Percentiles rank a stretch among this genome's conserved stretches.
Evolutionary conservation across 2,329 filamentous ascomycete genomes (phyloP).

Genomic region (Dryadomyces sulphureus): DNA sequence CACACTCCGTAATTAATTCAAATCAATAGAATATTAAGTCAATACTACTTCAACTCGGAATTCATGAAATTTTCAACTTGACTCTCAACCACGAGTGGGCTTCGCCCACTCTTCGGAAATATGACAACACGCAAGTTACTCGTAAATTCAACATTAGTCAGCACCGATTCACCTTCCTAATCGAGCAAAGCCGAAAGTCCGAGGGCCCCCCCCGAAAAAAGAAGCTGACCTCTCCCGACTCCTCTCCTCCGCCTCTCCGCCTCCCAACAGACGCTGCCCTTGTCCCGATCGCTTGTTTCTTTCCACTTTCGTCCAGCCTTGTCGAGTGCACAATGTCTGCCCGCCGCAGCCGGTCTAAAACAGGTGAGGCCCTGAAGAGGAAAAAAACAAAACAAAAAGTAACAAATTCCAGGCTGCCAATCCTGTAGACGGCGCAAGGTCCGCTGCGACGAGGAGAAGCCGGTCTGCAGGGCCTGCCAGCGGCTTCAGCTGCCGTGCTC

Average conservation of each 20-base stretch:
- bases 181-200: neutral
- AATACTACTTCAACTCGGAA: too few species aligned
- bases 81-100: too few species aligned
- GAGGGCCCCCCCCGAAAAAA: neutral
- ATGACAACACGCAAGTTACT: too few species aligned
- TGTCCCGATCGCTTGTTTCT: neutral
- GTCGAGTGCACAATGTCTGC: neutral
- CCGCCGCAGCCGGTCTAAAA: neutral
- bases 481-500: conserved; percentile 12
- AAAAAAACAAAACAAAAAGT: too few species aligned
- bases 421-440: conserved; percentile 14
- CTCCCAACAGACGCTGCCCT: too few species aligned
- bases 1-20: too few species aligned
- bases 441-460: conserved; percentile 11
- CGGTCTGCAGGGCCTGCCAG: conserved; percentile 12
- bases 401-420: conserved; percentile 9
- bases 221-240: neutral
- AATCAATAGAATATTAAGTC: too few species aligned
- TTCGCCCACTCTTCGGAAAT: too few species aligned
- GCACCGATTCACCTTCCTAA: neutral
- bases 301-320: neutral
- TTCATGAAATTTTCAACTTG: too few species aligned
- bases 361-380: too few species aligned
- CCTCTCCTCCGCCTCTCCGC: neutral
- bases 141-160: neutral